Evolutionary conservation across 345 rosid species (phyloP), one percentile per base, ranked within the genome.

Genomic region (Citrus maxima): DNA sequence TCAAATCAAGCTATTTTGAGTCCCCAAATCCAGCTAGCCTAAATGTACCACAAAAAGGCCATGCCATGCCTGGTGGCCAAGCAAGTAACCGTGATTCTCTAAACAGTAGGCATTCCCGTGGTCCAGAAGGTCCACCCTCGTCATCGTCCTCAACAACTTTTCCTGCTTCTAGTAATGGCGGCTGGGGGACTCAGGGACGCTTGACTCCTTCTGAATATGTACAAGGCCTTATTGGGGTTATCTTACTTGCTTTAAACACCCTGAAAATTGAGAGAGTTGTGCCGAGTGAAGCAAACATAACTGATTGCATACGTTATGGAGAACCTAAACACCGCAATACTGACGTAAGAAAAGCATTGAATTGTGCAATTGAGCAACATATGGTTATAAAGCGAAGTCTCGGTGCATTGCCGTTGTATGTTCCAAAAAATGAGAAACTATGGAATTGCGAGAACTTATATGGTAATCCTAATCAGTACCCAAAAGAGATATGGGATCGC

Each of bases 391-490:
- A 87, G 80, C 86, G 77, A 71, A 84, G 73, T 55, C 22, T 92
- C 73, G 97, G 97, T 74, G 76, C 82, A 12, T 19, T 89, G 77
- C 89, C 87, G 82, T 84, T 95, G 72, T 95, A 89, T 79, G 85
- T 93, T 79, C 89, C 90, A 60, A 90, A 85, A 81, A 82, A 88
- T 67, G 92, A 92, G 80, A 84, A 78, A 80, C 69, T 93, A 49
- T 95, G 98, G 98, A 90, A 73, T 66, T 95, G 98, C 78, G 86
- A 89, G 78, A 95, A 95, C 82, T 88, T 72, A 81, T 89, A 92
- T 56, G 93, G 91, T 19, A 81, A 82, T 67, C 85, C 93, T 73
- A 89, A 88, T 72, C 76, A 84, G 40, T 89, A 81, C 78, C 85
- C 88, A 32, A 88, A 90, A 83, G 75, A 85, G 66, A 87, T 83